A percentile compares a stretch with the other conserved stretches of the same genome.
Evolutionary conservation across 164 flowering plant genomes (phyloP).

Genomic region (Tinospora cordifolia): DNA sequence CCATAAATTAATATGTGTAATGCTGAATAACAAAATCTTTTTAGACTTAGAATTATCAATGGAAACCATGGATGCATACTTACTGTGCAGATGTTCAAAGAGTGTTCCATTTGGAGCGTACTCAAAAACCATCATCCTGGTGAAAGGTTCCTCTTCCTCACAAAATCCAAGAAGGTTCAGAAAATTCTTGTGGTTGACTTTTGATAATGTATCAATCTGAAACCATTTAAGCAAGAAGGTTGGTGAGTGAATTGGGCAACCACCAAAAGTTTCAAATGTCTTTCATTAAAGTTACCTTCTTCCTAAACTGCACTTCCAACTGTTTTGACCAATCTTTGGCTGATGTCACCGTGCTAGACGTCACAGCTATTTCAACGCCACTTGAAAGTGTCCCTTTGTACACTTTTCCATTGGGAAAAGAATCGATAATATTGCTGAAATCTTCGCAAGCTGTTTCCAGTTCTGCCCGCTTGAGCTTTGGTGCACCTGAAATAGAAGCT

Average conservation of each 20-base stretch:
- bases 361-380: slow-evolving; percentile 93
- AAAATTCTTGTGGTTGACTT: slow-evolving; percentile 92
- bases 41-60: no score
- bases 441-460: slow-evolving; percentile 94
- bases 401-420: slow-evolving; percentile 42
- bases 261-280: background rate
- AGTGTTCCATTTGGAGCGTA: slow-evolving; percentile 86
- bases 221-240: background rate
- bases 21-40: no score
- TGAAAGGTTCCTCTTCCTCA: slow-evolving; percentile 76
- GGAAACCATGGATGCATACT: background rate
- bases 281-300: slow-evolving; percentile 38
- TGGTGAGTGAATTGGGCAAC: background rate
- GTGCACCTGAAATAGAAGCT: no score
- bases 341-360: slow-evolving; percentile 40
- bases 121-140: slow-evolving; percentile 91
- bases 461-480: slow-evolving; percentile 75
- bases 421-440: slow-evolving; percentile 86
- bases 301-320: slow-evolving; percentile 46
- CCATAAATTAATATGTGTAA: background rate
- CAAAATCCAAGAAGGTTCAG: slow-evolving; percentile 86
- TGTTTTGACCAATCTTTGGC: slow-evolving; percentile 61
- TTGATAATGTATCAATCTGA: slow-evolving; percentile 70
- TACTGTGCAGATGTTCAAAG: slow-evolving; percentile 89
- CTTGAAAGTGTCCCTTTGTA: slow-evolving; percentile 94